phyloP scores from a whole-genome alignment of 495 filamentous ascomycete species.

The Hypoxylon fragiforme region DNA sequence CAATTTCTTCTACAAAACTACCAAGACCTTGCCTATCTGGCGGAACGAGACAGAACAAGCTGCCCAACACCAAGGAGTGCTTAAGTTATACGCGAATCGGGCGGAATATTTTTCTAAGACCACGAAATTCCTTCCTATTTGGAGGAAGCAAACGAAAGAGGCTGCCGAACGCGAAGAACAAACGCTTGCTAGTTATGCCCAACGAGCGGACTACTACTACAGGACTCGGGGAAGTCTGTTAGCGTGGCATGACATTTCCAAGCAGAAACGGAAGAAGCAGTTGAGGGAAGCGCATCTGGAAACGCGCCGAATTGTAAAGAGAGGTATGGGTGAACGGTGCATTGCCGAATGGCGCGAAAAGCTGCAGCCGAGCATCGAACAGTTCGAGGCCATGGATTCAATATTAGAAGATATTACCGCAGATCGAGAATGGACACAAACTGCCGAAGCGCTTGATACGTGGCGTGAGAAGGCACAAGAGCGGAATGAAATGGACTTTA shows the following conservation, averaged over 20 bases:
- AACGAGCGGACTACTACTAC: constrained; percentile 38
- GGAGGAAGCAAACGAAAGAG: constrained; percentile 33
- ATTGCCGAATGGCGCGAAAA: constrained; percentile 36
- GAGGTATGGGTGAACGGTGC: constrained; percentile 36
- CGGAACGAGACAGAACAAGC: constrained; percentile 25
- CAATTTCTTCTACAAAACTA: constrained; percentile 34
- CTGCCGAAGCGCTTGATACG: constrained; percentile 46
- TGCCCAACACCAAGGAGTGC: constrained; percentile 19
- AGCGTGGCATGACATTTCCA: constrained; percentile 30
- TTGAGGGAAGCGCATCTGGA: constrained; percentile 38
- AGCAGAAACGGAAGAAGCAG: constrained; percentile 34
- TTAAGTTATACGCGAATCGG: constrained; percentile 25
- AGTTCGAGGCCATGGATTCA: constrained; percentile 24
- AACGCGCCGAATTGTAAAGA: constrained; percentile 39
- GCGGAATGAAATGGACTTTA: constrained; percentile 16
- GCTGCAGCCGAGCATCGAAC: constrained; percentile 33
- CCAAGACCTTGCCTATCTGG: constrained; percentile 34
- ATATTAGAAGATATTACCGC: constrained; percentile 21
- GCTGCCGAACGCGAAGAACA: constrained; percentile 15
- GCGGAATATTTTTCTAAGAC: constrained; percentile 32
- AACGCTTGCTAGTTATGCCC: constrained; percentile 22
- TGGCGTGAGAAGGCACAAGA: constrained; percentile 45
- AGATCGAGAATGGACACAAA: constrained; percentile 30
- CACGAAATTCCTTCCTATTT: constrained; percentile 35
- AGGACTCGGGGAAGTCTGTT: constrained; percentile 23